These are phyloP conservation scores for Xylariaceae sp. DNA, from an alignment of 2,329 filamentous ascomycete genomes.

Conservation along the genomic window DNA sequence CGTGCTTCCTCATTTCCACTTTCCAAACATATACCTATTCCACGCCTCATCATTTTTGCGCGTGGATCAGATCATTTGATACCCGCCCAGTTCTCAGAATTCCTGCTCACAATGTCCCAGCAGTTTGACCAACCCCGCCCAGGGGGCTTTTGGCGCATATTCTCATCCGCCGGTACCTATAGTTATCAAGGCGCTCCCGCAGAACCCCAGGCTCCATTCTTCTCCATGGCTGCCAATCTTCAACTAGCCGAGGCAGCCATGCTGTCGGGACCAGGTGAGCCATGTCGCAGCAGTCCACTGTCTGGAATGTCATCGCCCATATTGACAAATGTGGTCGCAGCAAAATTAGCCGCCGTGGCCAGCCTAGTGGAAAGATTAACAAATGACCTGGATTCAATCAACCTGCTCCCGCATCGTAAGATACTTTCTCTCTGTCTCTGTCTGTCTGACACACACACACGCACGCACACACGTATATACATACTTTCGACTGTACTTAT, in stretches of 20 bases:
- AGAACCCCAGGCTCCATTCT: neutral
- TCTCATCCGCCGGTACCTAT: constrained; percentile 16
- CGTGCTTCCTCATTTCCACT: neutral
- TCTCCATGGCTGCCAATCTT: constrained; percentile 22
- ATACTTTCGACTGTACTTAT: constrained; percentile 1
- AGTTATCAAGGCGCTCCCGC: constrained; percentile 6
- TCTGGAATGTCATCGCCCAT: neutral
- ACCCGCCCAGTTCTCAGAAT: neutral
- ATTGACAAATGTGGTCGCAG: constrained; percentile 36
- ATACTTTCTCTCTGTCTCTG: constrained; percentile 16
- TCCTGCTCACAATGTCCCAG: constrained; percentile 23
- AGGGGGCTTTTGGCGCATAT: constrained; percentile 18
- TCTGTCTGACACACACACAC: too few relatives aligned
- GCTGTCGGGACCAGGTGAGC: constrained; percentile 42
- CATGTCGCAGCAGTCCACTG: neutral
- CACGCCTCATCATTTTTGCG: neutral
- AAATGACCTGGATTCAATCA: constrained; percentile 57
- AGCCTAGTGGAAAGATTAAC: constrained; percentile 59
- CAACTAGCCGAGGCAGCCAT: constrained; percentile 21
- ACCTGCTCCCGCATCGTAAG: constrained; percentile 58
- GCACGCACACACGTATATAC: too few relatives aligned
- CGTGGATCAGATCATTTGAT: neutral
- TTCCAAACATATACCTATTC: neutral
- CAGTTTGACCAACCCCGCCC: constrained; percentile 12
- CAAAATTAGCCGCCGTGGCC: constrained; percentile 65